Conservation (phyloP, 1,284 basidiomycete genomes). For the Malassezia arunalokei region DNA sequence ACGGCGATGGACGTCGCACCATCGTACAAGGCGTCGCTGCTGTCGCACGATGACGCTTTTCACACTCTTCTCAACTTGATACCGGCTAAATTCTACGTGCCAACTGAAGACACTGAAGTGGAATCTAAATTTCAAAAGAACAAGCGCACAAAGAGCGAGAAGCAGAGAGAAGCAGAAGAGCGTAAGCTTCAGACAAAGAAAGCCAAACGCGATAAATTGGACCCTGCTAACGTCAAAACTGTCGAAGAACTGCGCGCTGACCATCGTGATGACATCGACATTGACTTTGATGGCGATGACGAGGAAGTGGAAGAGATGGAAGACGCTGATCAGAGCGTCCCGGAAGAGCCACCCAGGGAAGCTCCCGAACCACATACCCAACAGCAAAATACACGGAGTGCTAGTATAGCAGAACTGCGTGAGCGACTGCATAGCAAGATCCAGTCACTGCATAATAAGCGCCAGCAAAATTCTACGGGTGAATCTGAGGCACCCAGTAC, state of each 20-base stretch:
- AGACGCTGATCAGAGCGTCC: conserved; percentile 8
- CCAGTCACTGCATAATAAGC: conserved; percentile 28
- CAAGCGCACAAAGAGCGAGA: conserved; percentile 39
- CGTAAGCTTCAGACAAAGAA: conserved; percentile 27
- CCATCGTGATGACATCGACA: conserved; percentile 20
- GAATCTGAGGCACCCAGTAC: conserved; percentile 13
- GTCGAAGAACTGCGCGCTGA: conserved; percentile 30
- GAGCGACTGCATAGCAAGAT: conserved; percentile 37
- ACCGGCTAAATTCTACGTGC: conserved; percentile 39
- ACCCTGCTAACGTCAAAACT: conserved; percentile 36
- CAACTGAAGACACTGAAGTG: conserved; percentile 22
- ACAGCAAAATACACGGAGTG: conserved; percentile 16
- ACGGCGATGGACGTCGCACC: neutral
- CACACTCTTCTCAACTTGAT: conserved; percentile 31
- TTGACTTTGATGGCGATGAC: conserved; percentile 20
- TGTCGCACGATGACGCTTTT: conserved; percentile 31
- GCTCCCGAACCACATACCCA: conserved; percentile 12
- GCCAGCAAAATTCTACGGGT: conserved; percentile 10
- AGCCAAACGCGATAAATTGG: conserved; percentile 27
- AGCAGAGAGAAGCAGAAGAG: conserved; percentile 29
- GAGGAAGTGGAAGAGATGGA: conserved; percentile 13
- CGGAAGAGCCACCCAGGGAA: conserved; percentile 8
- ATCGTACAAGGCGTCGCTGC: conserved; percentile 17
- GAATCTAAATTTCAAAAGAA: conserved; percentile 40
- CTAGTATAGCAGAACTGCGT: conserved; percentile 27